A percentile compares a stretch with the other conserved stretches of the same genome.
Conservation (phyloP, 2,329 filamentous ascomycete genomes). For the Fusarium guadeloupense region DNA sequence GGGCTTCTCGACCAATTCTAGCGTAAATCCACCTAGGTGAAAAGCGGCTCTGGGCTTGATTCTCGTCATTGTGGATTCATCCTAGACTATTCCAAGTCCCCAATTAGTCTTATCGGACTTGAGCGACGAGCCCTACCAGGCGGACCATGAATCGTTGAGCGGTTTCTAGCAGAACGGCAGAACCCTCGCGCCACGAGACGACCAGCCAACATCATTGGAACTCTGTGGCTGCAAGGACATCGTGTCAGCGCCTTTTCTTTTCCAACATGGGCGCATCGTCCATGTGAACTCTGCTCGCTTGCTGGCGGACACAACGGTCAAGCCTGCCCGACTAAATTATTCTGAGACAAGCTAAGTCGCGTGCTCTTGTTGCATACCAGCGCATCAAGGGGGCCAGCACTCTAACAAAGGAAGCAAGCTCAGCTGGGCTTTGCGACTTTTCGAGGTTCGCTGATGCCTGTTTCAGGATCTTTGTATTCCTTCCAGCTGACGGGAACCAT, state of each 20-base stretch:
- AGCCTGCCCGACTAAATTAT: conserved; percentile 12
- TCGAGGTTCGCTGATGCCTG: conserved; percentile 77
- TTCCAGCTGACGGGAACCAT: conserved; percentile 97
- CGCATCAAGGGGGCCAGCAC: conserved; percentile 5
- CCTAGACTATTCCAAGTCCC: conserved; percentile 5
- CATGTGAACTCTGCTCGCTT: neutral
- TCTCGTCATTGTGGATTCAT: conserved; percentile 2
- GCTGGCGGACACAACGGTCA: neutral
- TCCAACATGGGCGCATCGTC: neutral
- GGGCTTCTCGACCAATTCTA: conserved; percentile 3
- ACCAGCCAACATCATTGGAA: conserved; percentile 5
- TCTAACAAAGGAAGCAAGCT: conserved; percentile 44
- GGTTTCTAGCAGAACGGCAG: neutral
- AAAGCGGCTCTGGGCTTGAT: neutral
- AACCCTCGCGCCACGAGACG: conserved; percentile 22
- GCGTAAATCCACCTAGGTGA: neutral
- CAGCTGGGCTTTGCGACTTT: conserved; percentile 95
- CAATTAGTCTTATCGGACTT: conserved; percentile 7
- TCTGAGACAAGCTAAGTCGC: conserved; percentile 24
- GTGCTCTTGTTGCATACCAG: conserved; percentile 33
- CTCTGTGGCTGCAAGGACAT: conserved; percentile 10
- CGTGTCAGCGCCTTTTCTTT: neutral
- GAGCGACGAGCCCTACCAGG: neutral
- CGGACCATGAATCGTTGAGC: conserved; percentile 7
- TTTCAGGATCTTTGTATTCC: conserved; percentile 87